phyloP scores from a whole-genome alignment of 176 grass and related monocot genomes.

The Rhynchospora tenuis region DNA sequence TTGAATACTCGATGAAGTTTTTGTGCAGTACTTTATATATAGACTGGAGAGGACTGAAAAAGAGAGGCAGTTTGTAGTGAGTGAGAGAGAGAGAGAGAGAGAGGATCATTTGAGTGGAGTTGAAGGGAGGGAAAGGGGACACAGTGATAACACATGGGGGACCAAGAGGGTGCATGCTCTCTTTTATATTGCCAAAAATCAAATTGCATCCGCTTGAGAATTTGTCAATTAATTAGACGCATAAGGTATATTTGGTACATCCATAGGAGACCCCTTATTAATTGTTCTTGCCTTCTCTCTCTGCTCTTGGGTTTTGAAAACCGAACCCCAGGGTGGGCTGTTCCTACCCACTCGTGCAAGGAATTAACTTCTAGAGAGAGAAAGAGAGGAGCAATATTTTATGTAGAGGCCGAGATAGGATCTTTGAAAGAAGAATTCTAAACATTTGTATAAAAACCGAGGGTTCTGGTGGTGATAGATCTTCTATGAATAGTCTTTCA shows the following conservation, averaged over 20 bases:
- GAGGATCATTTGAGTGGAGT: constrained; percentile 67
- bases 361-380: constrained; percentile 13
- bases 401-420: constrained; percentile 18
- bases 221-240: constrained; percentile 29
- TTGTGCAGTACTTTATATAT: background rate
- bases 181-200: constrained; percentile 37
- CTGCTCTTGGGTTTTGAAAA: constrained; percentile 26
- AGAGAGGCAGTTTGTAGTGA: background rate
- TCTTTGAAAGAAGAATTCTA: constrained; percentile 15
- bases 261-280: background rate
- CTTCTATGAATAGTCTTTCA: constrained; percentile 29
- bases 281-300: constrained; percentile 3
- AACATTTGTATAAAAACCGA: constrained; percentile 5
- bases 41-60: background rate
- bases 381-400: background rate
- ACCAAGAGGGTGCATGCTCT: constrained; percentile 37
- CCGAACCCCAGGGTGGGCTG: constrained; percentile 30
- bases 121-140: constrained; percentile 77
- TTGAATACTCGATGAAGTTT: background rate
- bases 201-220: constrained; percentile 37
- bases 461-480: constrained; percentile 11
- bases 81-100: constrained; percentile 19
- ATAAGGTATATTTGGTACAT: constrained; percentile 39
- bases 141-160: constrained; percentile 51
- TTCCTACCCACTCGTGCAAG: constrained; percentile 23